Evolutionary conservation across 1,139 yeast genomes (phyloP), one percentile per base, ranked within the genome.

Genomic region (Kurtzmaniella quercitrusa): DNA sequence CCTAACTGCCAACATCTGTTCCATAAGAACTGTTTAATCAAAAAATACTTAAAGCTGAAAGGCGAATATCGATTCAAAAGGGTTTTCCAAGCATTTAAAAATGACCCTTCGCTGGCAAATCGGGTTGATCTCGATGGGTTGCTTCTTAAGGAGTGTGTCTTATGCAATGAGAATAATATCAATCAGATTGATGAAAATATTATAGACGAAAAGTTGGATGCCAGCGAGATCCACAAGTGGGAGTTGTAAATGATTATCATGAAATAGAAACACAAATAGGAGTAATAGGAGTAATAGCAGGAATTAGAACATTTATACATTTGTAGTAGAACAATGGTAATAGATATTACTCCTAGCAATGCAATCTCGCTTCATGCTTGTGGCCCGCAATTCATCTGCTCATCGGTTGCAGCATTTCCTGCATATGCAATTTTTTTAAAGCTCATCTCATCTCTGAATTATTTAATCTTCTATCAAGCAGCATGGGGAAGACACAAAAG

Each of bases 401-500:
- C 23, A 21, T 21, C 23, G 23, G 23, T 21, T 27, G 31, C 31
- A 33, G 12, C 36, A 33, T 17, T 31, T 33, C 19, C 36, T 33
- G 36, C 38, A 19, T 19, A 16, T 10, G 6, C 16, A 33, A 7
- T 33, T 15, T 34, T 17, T 34, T 19, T 34, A 17, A 29, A 27
- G 42, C 44, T 42, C 44, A 42, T 42, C 44, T 41, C 44, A 25
- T 36, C 38, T 25, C 37, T n/a, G n/a, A 25, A 38, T 15, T 40
- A 19, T 37, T 16, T 4, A n/a, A 39, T 40, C 34, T 38, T 19
- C 3, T 21, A 23, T 40, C 25, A 16, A 29, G 19, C 37, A 46
- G 37, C 39, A 85, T 86, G 95, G 98, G 96, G 68, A 90, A 84
- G 68, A 82, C 93, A 39, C 97, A 93, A 62, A 93, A 93, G 81